Conservation (phyloP, 352 stramenopile genomes). For the Globisporangium recalcitrans region DNA sequence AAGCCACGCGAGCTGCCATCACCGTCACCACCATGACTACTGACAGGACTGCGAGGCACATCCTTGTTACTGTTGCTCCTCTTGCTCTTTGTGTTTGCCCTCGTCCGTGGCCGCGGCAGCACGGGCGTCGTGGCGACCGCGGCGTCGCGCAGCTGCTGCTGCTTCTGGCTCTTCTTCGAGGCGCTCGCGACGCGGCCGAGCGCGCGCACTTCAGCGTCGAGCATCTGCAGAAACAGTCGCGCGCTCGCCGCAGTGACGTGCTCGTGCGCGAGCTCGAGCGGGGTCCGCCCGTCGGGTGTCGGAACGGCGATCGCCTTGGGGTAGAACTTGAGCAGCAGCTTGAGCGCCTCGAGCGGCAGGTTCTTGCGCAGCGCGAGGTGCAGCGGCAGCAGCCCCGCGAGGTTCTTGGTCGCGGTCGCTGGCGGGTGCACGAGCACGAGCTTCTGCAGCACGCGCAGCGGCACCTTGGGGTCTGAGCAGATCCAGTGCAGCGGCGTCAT, state of each 20-base stretch:
- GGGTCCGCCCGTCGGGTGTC: conserved; percentile 49
- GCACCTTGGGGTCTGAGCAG: conserved; percentile 69
- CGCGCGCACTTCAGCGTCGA: conserved; percentile 32
- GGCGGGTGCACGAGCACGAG: conserved; percentile 45
- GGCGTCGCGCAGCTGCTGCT: conserved; percentile 9
- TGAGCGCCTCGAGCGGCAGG: conserved; percentile 50
- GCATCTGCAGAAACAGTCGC: conserved; percentile 30
- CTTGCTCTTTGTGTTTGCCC: not conserved
- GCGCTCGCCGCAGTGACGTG: conserved; percentile 23
- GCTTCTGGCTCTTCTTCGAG: conserved; percentile 11
- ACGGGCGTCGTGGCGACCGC: not conserved
- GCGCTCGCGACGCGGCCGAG: conserved; percentile 15
- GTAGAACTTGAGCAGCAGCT: conserved; percentile 66
- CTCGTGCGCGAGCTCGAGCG: conserved; percentile 40
- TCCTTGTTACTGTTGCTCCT: not conserved
- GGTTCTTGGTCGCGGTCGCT: conserved; percentile 37
- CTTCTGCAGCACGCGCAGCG: conserved; percentile 54
- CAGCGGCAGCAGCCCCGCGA: conserved; percentile 56
- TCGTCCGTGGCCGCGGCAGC: not conserved
- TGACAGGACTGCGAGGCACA: not conserved
- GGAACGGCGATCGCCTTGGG: conserved; percentile 37
- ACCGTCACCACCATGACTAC: not conserved
- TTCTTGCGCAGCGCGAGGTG: conserved; percentile 65
- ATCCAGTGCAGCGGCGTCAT: conserved; percentile 86
- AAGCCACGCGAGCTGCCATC: not conserved